These are phyloP conservation scores for Leishmania gerbilli DNA, from an alignment of 208 protist species.

Conservation along the genomic window DNA sequence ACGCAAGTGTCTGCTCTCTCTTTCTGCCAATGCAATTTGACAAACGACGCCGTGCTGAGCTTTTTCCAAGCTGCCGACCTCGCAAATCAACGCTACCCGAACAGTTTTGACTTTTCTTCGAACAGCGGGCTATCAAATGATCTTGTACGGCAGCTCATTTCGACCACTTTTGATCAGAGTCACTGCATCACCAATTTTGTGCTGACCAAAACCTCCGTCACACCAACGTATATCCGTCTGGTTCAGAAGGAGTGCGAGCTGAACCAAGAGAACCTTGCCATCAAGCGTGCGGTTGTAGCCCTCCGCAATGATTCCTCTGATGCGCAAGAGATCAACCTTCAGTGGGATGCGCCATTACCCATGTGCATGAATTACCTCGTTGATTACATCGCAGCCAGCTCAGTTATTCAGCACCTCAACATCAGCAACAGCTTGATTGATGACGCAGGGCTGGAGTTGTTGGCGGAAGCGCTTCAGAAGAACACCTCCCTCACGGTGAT, in stretches of 20 bases:
- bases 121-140: slow-evolving; percentile 70
- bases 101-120: slow-evolving; percentile 52
- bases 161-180: slow-evolving; percentile 67
- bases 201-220: slow-evolving; percentile 63
- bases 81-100: slow-evolving; percentile 41
- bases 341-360: slow-evolving; percentile 67
- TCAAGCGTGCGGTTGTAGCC: slow-evolving; percentile 70
- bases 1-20: slow-evolving; percentile 44
- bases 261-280: slow-evolving; percentile 62
- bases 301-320: slow-evolving; percentile 51
- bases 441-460: slow-evolving; percentile 63
- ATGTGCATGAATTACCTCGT: slow-evolving; percentile 68
- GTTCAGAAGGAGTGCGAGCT: slow-evolving; percentile 75
- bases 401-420: slow-evolving; percentile 67
- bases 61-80: slow-evolving; percentile 59
- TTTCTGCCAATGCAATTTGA: slow-evolving; percentile 55
- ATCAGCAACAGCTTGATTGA: slow-evolving; percentile 73
- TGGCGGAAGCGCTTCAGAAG: slow-evolving; percentile 53
- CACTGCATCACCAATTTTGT: slow-evolving; percentile 51
- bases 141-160: slow-evolving; percentile 38
- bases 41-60: slow-evolving; percentile 45
- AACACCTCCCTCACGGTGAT: slow-evolving; percentile 74
- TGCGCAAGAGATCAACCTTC: slow-evolving; percentile 68
- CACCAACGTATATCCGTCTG: slow-evolving; percentile 31
- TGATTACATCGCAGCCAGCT: slow-evolving; percentile 53